A percentile compares a stretch with the other conserved stretches of the same genome.
phyloP scores from a whole-genome alignment of 768 basidiomycete genomes.

The Hericium coralloides region DNA sequence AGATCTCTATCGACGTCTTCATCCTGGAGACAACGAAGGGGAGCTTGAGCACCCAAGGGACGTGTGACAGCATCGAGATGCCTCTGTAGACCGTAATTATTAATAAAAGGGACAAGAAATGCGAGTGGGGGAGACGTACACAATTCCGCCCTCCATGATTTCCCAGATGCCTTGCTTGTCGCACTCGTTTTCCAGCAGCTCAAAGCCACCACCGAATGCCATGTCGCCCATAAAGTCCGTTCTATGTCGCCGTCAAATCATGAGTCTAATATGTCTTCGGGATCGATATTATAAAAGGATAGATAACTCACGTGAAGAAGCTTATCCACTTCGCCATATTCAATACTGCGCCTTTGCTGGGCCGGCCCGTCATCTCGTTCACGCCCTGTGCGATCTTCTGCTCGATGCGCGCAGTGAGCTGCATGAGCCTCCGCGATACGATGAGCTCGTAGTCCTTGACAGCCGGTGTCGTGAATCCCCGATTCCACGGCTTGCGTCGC shows the following conservation, averaged over 20 bases:
- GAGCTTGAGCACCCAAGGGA: slow-evolving; percentile 29
- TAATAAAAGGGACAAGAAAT: not conserved
- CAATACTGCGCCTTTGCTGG: not conserved
- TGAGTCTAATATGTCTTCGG: not conserved
- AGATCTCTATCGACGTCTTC: not conserved
- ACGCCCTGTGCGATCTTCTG: not conserved
- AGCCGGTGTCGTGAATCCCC: slow-evolving; percentile 19
- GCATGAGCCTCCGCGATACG: slow-evolving; percentile 14
- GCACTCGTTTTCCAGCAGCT: slow-evolving; percentile 26
- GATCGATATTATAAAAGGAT: not conserved
- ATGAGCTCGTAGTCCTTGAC: slow-evolving; percentile 20
- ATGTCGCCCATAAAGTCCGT: slow-evolving; percentile 4
- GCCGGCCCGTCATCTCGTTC: not conserved
- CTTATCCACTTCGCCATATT: slow-evolving; percentile 17
- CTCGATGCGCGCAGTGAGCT: slow-evolving; percentile 17
- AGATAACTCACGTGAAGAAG: slow-evolving; percentile 18
- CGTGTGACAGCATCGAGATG: slow-evolving; percentile 34
- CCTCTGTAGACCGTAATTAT: slow-evolving; percentile 18
- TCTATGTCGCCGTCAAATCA: not conserved
- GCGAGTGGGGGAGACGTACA: slow-evolving; percentile 24
- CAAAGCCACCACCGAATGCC: slow-evolving; percentile 27
- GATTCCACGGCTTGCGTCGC: slow-evolving; percentile 23
- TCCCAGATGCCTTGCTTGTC: slow-evolving; percentile 37
- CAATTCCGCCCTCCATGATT: slow-evolving; percentile 33
- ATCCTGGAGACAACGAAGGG: not conserved